phyloP scores from a whole-genome alignment of 768 basidiomycete genomes.

The Cystobasidiopsis lactophilus region DNA sequence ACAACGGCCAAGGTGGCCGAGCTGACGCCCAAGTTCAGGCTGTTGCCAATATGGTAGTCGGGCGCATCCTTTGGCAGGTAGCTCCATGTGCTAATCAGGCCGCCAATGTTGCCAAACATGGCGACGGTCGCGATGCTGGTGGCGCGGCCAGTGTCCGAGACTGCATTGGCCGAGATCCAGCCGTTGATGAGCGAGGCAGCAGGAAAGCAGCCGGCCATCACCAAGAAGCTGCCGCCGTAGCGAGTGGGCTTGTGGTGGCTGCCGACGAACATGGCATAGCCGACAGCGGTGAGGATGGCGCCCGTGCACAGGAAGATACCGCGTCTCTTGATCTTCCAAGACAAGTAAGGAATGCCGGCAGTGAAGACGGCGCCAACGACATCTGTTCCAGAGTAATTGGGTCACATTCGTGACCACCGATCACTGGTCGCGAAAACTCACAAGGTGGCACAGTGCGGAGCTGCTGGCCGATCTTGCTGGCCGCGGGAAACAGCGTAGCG shows the following conservation, averaged over 20 bases:
- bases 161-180: conserved; percentile 14
- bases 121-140: conserved; percentile 14
- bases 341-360: conserved; percentile 6
- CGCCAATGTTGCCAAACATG: conserved; percentile 18
- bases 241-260: conserved; percentile 4
- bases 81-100: conserved; percentile 16
- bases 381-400: too few relatives aligned
- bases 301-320: conserved; percentile 10
- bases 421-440: too few relatives aligned
- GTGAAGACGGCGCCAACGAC: conserved; percentile 14
- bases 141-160: conserved; percentile 13
- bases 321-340: conserved; percentile 14
- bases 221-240: conserved; percentile 6
- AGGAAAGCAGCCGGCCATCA: conserved; percentile 6
- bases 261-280: conserved; percentile 12
- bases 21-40: conserved; percentile 6
- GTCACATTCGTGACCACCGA: too few relatives aligned
- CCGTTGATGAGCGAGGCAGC: conserved; percentile 10
- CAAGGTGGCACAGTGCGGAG: conserved; percentile 17
- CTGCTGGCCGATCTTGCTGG: conserved; percentile 11
- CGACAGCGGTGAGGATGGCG: conserved; percentile 12
- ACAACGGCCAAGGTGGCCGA: conserved; percentile 5
- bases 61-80: conserved; percentile 8
- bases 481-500: conserved; percentile 16
- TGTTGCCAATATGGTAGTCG: conserved; percentile 11